A percentile compares a stretch with the other conserved stretches of the same genome.
phyloP scores from a whole-genome alignment of 345 rosid genomes.

The Bruguiera parviflora region DNA sequence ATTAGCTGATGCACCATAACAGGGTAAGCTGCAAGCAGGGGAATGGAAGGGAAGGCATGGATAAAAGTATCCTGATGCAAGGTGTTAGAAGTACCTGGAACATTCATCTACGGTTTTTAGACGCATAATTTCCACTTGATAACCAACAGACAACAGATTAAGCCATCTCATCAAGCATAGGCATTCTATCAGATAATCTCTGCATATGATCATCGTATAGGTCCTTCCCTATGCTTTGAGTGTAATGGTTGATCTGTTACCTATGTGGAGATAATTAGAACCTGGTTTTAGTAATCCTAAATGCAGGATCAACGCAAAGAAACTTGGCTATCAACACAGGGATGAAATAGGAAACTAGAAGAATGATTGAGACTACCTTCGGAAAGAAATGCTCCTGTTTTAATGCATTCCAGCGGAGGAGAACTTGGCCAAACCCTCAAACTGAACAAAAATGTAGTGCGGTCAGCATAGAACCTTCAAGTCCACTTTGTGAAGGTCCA shows the following conservation, averaged over 20 bases:
- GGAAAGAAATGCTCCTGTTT: neutral
- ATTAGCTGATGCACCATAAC: too few species aligned
- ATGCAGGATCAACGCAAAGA: neutral
- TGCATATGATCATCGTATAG: too few species aligned
- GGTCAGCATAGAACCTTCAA: constrained; percentile 4
- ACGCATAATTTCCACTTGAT: too few species aligned
- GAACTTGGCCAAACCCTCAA: neutral
- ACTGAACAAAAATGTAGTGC: neutral
- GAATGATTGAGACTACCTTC: neutral
- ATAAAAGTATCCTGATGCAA: too few species aligned
- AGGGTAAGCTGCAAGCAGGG: too few species aligned
- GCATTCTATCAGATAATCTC: too few species aligned
- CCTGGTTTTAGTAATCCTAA: neutral
- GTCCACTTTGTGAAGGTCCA: neutral
- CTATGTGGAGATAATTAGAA: neutral
- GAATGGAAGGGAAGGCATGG: too few species aligned
- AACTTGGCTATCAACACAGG: neutral
- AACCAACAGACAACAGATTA: too few species aligned
- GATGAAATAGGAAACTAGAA: neutral
- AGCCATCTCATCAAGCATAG: too few species aligned
- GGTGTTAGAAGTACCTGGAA: too few species aligned
- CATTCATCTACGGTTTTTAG: too few species aligned
- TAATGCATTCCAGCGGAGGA: neutral
- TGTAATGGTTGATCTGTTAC: too few species aligned
- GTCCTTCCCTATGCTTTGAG: neutral